Evolutionary conservation across 2,329 filamentous ascomycete genomes (phyloP).

Genomic region (Beauveria scarabaeidicola): DNA sequence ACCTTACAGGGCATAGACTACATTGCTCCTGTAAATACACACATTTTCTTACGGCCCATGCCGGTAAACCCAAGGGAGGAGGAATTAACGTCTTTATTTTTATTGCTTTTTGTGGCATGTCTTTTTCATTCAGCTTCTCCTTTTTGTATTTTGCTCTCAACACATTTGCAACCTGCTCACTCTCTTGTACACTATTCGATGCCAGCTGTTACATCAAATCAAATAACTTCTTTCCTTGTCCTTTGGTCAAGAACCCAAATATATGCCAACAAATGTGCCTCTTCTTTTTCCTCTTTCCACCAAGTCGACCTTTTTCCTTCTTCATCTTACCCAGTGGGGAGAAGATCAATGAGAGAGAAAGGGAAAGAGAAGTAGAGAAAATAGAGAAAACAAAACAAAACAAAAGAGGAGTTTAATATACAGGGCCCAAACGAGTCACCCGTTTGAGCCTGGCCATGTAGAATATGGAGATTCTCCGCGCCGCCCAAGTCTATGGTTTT

Average conservation of each 20-base stretch:
- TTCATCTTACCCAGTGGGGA: not conserved
- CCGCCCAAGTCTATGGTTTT: slow-evolving; percentile 8
- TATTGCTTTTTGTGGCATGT: slow-evolving; percentile 1
- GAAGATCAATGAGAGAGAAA: not conserved
- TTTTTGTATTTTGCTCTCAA: not conserved
- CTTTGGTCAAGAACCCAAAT: not conserved
- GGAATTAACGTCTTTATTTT: slow-evolving; percentile 7
- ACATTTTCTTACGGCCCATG: not conserved
- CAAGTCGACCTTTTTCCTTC: not conserved
- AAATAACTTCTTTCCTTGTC: not conserved
- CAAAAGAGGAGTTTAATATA: slow-evolving; percentile 12
- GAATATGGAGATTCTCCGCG: not conserved
- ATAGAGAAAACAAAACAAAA: not conserved
- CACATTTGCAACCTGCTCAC: no score
- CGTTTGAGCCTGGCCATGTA: not conserved
- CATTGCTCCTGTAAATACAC: not conserved
- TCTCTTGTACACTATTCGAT: slow-evolving; percentile 6
- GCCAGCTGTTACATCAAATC: not conserved
- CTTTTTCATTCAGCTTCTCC: not conserved
- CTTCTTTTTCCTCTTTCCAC: not conserved
- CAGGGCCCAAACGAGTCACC: slow-evolving; percentile 1
- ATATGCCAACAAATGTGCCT: slow-evolving; percentile 6
- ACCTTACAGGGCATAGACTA: not conserved
- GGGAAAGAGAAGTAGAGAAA: not conserved
- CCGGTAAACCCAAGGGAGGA: not conserved